A percentile compares a stretch with the other conserved stretches of the same genome.
Evolutionary conservation across 1,284 basidiomycete genomes (phyloP).

Genomic region (Puccinia coronata): DNA sequence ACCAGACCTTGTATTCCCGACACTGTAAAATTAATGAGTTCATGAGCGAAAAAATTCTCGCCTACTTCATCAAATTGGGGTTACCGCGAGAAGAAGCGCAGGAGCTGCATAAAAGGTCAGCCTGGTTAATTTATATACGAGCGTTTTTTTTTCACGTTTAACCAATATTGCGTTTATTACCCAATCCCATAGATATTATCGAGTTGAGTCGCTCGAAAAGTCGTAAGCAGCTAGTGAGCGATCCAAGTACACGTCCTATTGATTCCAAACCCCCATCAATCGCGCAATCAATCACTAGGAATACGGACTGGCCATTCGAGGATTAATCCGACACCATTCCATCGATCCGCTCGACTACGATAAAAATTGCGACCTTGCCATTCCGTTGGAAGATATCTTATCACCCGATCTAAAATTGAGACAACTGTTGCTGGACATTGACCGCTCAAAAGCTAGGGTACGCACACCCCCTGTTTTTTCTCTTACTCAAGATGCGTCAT

Average conservation of each 20-base stretch:
- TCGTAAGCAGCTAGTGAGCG: neutral
- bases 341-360: conserved; percentile 87
- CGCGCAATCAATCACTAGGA: conserved; percentile 50
- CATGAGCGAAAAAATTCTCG: conserved; percentile 59
- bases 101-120: conserved; percentile 64
- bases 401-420: conserved; percentile 68
- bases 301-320: conserved; percentile 81
- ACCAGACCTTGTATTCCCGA: conserved; percentile 44
- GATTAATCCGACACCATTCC: conserved; percentile 74
- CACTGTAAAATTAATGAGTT: conserved; percentile 31
- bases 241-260: neutral
- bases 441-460: conserved; percentile 71
- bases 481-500: conserved; percentile 71
- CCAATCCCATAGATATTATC: conserved; percentile 38
- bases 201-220: conserved; percentile 28
- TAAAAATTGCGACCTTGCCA: conserved; percentile 74
- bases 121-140: neutral
- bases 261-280: neutral
- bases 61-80: conserved; percentile 74
- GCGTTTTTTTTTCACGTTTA: neutral
- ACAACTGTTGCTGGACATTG: conserved; percentile 74
- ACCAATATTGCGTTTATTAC: too few species aligned
- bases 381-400: conserved; percentile 79
- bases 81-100: conserved; percentile 71
- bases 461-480: conserved; percentile 46